Percentiles rank a stretch among this genome's conserved stretches.
phyloP scores from a whole-genome alignment of 257 asterid species.

The Solanum pinnatisectum region DNA sequence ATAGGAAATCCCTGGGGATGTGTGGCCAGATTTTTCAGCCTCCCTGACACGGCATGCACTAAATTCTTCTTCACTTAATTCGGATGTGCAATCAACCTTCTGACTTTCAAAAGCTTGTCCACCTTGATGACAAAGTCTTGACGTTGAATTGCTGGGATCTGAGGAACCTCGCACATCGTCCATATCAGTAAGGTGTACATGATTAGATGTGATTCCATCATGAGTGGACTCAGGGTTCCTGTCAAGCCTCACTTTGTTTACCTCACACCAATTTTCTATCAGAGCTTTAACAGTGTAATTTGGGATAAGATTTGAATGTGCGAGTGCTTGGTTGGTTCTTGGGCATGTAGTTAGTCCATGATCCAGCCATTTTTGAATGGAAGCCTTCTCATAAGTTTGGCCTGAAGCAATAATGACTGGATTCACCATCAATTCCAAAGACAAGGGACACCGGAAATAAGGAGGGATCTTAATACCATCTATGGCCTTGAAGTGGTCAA shows the following conservation, averaged over 20 bases:
- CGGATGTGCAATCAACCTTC: slow-evolving; percentile 12
- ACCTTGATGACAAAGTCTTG: slow-evolving; percentile 22
- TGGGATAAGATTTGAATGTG: slow-evolving; percentile 57
- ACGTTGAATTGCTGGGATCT: slow-evolving; percentile 18
- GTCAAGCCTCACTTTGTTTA: slow-evolving; percentile 35
- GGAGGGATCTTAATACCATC: slow-evolving; percentile 55
- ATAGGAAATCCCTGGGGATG: slow-evolving; percentile 68
- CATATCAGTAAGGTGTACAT: slow-evolving; percentile 10
- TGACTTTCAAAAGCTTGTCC: slow-evolving; percentile 12
- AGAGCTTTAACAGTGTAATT: slow-evolving; percentile 74
- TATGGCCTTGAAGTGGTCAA: slow-evolving; percentile 30
- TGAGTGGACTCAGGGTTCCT: slow-evolving; percentile 9
- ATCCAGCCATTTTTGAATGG: slow-evolving; percentile 83
- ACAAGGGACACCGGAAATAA: slow-evolving; percentile 69
- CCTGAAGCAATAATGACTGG: slow-evolving; percentile 97
- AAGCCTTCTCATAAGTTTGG: slow-evolving; percentile 70
- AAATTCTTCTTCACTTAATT: slow-evolving; percentile 22
- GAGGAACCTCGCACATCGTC: slow-evolving; percentile 15
- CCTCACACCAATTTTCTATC: slow-evolving; percentile 61
- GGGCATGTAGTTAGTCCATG: slow-evolving; percentile 72
- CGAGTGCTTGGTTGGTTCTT: slow-evolving; percentile 40
- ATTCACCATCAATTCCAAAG: slow-evolving; percentile 71
- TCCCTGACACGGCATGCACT: slow-evolving; percentile 14
- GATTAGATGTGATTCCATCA: slow-evolving; percentile 1
- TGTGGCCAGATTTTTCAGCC: slow-evolving; percentile 36